Conservation (phyloP, 106 monocot genomes). For the Gastrodia elata region DNA sequence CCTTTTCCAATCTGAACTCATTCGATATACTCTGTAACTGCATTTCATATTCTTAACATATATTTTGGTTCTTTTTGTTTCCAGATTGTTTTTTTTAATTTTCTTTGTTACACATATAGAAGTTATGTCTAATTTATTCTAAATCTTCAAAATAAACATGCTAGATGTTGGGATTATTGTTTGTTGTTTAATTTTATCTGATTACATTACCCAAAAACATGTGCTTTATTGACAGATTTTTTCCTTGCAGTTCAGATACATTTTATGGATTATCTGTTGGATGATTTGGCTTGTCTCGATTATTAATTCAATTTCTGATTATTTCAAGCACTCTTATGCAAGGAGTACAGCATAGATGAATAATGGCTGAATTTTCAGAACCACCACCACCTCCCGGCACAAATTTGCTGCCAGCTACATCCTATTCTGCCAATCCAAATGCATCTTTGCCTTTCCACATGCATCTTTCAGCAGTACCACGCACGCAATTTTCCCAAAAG, state of each 20-base stretch:
- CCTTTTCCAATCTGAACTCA: too few species aligned
- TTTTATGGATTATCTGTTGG: neutral
- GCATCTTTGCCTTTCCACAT: neutral
- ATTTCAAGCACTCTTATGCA: neutral
- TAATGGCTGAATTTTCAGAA: constrained; percentile 13
- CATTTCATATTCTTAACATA: too few species aligned
- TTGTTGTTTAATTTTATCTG: neutral
- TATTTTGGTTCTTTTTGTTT: too few species aligned
- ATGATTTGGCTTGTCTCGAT: neutral
- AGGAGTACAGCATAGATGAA: neutral
- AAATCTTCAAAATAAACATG: neutral
- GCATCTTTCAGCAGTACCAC: neutral
- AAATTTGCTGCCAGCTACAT: constrained; percentile 9
- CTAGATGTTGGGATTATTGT: neutral
- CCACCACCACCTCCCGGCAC: constrained; percentile 27
- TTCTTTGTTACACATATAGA: neutral
- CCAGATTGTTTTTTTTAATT: too few species aligned
- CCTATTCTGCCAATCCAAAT: constrained; percentile 10
- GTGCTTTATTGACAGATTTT: neutral
- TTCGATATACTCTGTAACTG: too few species aligned
- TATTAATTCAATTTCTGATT: neutral
- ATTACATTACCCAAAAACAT: neutral
- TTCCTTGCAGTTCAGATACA: neutral
- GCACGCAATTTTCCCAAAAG: constrained; percentile 2
- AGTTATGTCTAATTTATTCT: neutral